Evolutionary conservation across 345 rosid genomes (phyloP), one percentile per base, ranked within the genome.

Genomic region (Odontarrhena argentea): DNA sequence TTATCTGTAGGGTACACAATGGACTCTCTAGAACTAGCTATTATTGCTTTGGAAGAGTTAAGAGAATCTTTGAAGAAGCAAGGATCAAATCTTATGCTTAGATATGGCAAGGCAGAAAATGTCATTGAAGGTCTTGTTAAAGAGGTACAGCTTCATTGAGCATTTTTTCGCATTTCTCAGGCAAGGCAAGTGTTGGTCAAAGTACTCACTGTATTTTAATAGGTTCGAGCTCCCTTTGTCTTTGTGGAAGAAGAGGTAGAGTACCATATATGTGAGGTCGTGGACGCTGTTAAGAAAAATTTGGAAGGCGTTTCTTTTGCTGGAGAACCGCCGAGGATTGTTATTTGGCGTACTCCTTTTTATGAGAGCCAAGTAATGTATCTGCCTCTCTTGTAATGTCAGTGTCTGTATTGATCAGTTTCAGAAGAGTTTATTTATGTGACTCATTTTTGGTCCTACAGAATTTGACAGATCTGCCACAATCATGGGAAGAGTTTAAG

Each of bases 231-330:
- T 64, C 75, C 86, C 11, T 63, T 46, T 57, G 68, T 92, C 50
- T 78, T 83, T 79, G 79, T 80, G 34, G 95, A 92, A 79, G 86
- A 82, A 63, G 98, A 92, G 79, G 91, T 83, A 4, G 98, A 92
- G 73, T 81, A 81, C 42, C 80, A 82, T 71, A 64, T 89, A 9
- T 76, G 74, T 13, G 63, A 61, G 80, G 55, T 70, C 55, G 37
- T 83, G 60, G 68, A 66, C 3, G 68, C 46, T 58, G 87, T 87
- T 25, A 82, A 76, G 57, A 77, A 69, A 35, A 67, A 77, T 12
- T 60, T 87, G 50, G 58, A 55, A 35, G 60, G 47, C 10, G 44
- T 73, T 22, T 32, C 77, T 55, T 63, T 65, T 46, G 9, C 25
- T 37, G 79, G 83, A 46, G 75, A 69, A 26, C 44, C 55, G 56